Conservation (phyloP, 2,329 filamentous ascomycete genomes). For the Drechslerella stenobrocha region DNA sequence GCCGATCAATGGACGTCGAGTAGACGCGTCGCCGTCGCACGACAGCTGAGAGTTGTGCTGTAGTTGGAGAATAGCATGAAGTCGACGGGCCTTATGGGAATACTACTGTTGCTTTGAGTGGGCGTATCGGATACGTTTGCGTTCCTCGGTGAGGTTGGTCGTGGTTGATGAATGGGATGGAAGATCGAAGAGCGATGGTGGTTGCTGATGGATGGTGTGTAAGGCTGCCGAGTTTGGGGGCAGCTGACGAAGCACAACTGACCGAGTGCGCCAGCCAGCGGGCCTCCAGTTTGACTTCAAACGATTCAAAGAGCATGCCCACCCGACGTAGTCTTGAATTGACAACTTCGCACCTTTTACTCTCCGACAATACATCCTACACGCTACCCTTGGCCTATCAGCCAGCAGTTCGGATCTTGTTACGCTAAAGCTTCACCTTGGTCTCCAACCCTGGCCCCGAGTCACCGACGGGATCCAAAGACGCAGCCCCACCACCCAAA, state of each 20-base stretch:
- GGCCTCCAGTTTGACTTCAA: not conserved
- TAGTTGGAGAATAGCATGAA: constrained; percentile 14
- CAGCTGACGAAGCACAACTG: constrained; percentile 38
- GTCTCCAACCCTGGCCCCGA: not conserved
- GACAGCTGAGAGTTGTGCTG: not conserved
- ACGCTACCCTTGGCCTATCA: no score
- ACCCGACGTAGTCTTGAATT: no score
- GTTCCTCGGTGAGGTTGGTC: no score
- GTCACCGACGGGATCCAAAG: constrained; percentile 24
- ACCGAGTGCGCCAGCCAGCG: constrained; percentile 8
- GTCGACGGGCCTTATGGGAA: not conserved
- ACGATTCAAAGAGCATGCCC: no score
- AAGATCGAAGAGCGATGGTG: not conserved
- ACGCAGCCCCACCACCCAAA: constrained; percentile 48
- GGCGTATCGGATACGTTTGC: no score
- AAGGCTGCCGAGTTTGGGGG: not conserved
- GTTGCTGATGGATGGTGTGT: not conserved
- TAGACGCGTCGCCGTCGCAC: constrained; percentile 25
- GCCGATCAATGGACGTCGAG: constrained; percentile 38
- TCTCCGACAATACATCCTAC: no score
- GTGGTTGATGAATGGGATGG: not conserved
- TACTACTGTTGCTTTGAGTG: not conserved
- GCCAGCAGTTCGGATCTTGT: no score
- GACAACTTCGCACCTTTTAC: no score
- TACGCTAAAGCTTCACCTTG: no score